These are phyloP conservation scores for Salicornia ramosissima DNA, from an alignment of 148 eudicot genomes.

Conservation along the genomic window DNA sequence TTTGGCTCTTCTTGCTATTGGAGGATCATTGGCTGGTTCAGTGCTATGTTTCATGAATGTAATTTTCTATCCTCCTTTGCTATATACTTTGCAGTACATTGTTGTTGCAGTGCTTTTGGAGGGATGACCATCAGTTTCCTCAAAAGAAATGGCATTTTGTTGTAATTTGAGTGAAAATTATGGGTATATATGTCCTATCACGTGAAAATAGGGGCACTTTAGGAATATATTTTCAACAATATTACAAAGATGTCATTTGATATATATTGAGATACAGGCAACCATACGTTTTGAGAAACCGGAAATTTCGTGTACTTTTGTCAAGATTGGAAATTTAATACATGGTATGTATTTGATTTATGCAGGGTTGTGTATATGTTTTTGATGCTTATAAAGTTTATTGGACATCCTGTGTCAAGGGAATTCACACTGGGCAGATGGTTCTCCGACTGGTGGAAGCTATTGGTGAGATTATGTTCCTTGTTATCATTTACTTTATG, in stretches of 20 bases:
- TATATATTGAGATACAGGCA: no score
- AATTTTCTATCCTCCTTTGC: slow-evolving; percentile 16
- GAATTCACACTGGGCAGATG: slow-evolving; percentile 84
- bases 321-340: no score
- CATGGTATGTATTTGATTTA: slow-evolving; percentile 17
- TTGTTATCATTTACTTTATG: neutral
- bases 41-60: slow-evolving; percentile 89
- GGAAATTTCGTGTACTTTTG: no score
- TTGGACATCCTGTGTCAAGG: slow-evolving; percentile 77
- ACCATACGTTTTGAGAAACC: no score
- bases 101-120: no score
- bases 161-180: no score
- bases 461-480: slow-evolving; percentile 51
- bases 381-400: slow-evolving; percentile 76
- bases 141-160: no score
- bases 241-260: no score
- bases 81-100: neutral
- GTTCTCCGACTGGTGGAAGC: slow-evolving; percentile 90
- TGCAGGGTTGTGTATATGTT: slow-evolving; percentile 85
- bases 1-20: slow-evolving; percentile 83
- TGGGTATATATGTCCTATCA: neutral
- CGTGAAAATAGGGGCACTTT: neutral
- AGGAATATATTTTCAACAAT: no score
- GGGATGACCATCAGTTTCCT: no score
- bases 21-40: slow-evolving; percentile 86